phyloP scores from a whole-genome alignment of 2,329 filamentous ascomycete species.

The Hymenoscyphus scutula region DNA sequence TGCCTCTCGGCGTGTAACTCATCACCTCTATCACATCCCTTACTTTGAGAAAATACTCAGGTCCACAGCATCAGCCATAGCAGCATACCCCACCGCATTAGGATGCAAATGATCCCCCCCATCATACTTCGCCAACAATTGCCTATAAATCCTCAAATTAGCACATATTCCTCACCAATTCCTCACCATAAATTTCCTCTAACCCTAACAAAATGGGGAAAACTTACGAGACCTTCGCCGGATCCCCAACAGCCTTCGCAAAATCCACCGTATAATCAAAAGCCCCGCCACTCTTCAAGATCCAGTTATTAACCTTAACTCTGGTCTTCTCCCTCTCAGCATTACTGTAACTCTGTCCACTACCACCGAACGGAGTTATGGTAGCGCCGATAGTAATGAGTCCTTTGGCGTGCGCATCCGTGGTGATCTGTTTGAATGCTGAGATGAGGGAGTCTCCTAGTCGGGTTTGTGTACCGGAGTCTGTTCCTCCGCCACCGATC shows the following conservation, averaged over 20 bases:
- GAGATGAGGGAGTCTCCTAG: constrained; percentile 52
- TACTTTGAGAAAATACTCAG: constrained; percentile 47
- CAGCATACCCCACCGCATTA: constrained; percentile 56
- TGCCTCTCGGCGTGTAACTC: no score
- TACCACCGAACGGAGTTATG: constrained; percentile 59
- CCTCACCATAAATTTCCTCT: no score
- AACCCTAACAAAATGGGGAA: neutral
- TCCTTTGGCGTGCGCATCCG: constrained; percentile 51
- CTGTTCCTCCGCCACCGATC: constrained; percentile 53
- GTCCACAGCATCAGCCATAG: constrained; percentile 57
- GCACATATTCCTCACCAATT: no score
- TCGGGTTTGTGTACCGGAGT: constrained; percentile 45
- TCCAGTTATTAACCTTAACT: constrained; percentile 59
- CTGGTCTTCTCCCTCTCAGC: constrained; percentile 55
- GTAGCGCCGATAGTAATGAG: constrained; percentile 61
- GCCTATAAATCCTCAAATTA: constrained; percentile 30
- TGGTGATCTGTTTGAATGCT: constrained; percentile 58
- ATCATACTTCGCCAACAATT: constrained; percentile 52
- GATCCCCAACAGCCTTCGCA: constrained; percentile 54
- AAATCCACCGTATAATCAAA: constrained; percentile 65
- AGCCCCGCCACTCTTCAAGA: constrained; percentile 47
- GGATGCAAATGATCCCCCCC: constrained; percentile 65
- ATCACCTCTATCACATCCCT: neutral
- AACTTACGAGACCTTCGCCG: constrained; percentile 38
- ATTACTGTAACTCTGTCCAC: constrained; percentile 49